phyloP scores from a whole-genome alignment of 2,329 filamentous ascomycete genomes.

The Colletotrichum musicola region DNA sequence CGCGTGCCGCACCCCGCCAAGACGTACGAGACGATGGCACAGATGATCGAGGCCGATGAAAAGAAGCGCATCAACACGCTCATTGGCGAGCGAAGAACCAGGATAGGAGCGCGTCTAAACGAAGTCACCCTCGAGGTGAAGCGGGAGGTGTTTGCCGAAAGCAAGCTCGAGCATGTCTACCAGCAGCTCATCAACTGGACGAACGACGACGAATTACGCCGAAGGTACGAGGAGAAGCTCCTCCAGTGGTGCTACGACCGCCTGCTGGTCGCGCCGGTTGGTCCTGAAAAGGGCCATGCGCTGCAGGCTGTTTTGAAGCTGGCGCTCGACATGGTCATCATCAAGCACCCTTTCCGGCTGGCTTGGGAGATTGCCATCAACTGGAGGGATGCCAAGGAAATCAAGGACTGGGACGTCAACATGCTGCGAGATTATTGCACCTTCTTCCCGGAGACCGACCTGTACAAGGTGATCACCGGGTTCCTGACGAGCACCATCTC shows the following conservation, averaged over 20 bases:
- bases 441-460: constrained; percentile 86
- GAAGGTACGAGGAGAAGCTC: constrained; percentile 91
- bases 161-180: constrained; percentile 84
- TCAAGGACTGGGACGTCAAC: constrained; percentile 81
- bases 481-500: constrained; percentile 88
- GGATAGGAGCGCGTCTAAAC: constrained; percentile 84
- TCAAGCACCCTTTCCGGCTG: constrained; percentile 88
- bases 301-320: constrained; percentile 79
- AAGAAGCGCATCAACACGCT: constrained; percentile 90
- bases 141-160: constrained; percentile 81
- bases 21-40: constrained; percentile 85
- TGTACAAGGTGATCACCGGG: constrained; percentile 84
- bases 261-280: constrained; percentile 75
- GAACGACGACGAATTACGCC: constrained; percentile 84
- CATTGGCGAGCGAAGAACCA: constrained; percentile 88
- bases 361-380: constrained; percentile 94
- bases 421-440: constrained; percentile 84
- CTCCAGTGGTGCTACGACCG: constrained; percentile 84
- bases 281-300: constrained; percentile 76
- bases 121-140: constrained; percentile 91
- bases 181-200: constrained; percentile 91
- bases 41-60: constrained; percentile 88
- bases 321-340: constrained; percentile 94
- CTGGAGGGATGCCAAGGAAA: constrained; percentile 83
- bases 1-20: constrained; percentile 82